These are phyloP conservation scores for Penicillium malachiteum DNA, from an alignment of 495 filamentous ascomycete genomes.

Conservation along the genomic window DNA sequence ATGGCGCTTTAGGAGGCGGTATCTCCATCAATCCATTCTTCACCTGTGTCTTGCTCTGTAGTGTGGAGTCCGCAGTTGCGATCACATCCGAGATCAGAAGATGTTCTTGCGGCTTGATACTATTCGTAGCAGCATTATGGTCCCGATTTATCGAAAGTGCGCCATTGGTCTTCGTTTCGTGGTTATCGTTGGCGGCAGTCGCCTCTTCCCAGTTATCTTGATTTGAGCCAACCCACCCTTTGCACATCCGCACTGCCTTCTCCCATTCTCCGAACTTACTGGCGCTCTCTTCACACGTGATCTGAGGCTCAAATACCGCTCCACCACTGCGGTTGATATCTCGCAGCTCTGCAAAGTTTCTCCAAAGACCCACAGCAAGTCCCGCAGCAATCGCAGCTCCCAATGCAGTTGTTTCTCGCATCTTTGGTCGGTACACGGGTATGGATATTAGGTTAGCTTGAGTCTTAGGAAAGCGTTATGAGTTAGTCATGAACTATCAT, in stretches of 20 bases:
- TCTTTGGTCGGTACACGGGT: conserved; percentile 51
- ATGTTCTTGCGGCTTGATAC: background rate
- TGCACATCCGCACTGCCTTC: conserved; percentile 81
- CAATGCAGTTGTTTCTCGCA: conserved; percentile 92
- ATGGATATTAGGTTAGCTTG: conserved; percentile 47
- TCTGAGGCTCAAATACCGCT: conserved; percentile 68
- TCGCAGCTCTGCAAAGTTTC: conserved; percentile 72
- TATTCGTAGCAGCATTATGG: background rate
- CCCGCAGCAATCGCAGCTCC: conserved; percentile 95
- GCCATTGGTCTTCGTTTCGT: background rate
- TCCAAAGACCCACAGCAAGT: conserved; percentile 81
- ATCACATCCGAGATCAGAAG: conserved; percentile 3
- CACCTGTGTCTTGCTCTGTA: conserved; percentile 14
- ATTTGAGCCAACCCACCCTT: conserved; percentile 60
- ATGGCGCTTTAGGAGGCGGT: conserved; percentile 15
- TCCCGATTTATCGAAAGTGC: background rate
- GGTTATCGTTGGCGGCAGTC: background rate
- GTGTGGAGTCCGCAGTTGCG: background rate
- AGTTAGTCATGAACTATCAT: background rate
- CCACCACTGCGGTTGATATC: conserved; percentile 73
- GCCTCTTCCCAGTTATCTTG: background rate
- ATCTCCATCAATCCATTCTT: conserved; percentile 17
- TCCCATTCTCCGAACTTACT: conserved; percentile 75
- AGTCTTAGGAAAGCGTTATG: conserved; percentile 19
- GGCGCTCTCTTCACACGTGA: conserved; percentile 58